Base-by-base conservation (phyloP, 177 flowering plant species). In the Tripterygium wilfordii region DNA sequence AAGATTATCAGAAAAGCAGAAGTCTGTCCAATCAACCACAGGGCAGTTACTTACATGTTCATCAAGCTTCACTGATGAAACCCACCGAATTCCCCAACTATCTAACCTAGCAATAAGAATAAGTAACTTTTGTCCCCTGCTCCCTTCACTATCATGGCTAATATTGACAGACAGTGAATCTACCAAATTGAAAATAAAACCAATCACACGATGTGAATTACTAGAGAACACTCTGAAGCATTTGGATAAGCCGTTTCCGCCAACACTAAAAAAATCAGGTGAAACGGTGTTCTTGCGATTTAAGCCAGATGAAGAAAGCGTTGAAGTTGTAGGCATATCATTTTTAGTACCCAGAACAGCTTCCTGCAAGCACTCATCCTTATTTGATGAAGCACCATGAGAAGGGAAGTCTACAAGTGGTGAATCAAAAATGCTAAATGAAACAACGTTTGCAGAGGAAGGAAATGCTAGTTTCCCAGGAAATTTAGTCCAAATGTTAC, bases 161-260 rank as follows among this genome's bases (percentile, higher is more conserved):
- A 7, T 45, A 36, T 49, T 49, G 7, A 22, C 35, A 45, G 57
- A 37, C 17, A 41, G 26, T 49, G 70, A 46, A 49, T 70, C 67
- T 42, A 36, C 48, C 19, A 51, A 24, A 36, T 60, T 51, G 19
- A 89, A 53, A 47, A 75, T 75, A 59, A 94, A 75, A 26, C 97
- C 99, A 69, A 89, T 49, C 28, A 78, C 63, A 26, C 49, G 51
- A 53, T 75, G 62, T 33, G 88, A 77, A 53, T 69, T 39, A 66
- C 79, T 79, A 18, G 97, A 81, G 59, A 94, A 83, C 39, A 94
- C 75, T 68, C 63, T 76, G 40, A 56, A 60, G 58, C 95, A 89
- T 54, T 59, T 75, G 54, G 60, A 78, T 10, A 49, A 45, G 44
- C 31, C 48, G 24, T 46, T 51, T 22, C 35, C 21, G 13, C 44